Evolutionary conservation across 2,329 filamentous ascomycete species (phyloP).

Genomic region (Arthroderma sp.): DNA sequence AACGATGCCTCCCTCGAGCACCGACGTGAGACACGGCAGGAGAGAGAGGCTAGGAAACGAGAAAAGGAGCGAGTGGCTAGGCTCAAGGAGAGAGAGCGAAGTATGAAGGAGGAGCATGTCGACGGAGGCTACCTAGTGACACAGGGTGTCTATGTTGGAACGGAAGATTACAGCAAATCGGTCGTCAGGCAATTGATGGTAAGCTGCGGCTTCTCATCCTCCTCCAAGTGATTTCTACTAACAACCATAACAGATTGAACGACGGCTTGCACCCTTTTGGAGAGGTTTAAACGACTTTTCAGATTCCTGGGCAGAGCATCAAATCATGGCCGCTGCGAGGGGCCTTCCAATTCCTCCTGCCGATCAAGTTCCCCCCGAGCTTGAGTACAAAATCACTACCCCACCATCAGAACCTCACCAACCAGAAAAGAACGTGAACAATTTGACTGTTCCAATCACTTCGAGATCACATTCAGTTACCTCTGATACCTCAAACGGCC

Average conservation of each 20-base stretch:
- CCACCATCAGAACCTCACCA: slow-evolving; percentile 34
- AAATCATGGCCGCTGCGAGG: slow-evolving; percentile 81
- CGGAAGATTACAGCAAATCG: slow-evolving; percentile 84
- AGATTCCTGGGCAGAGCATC: slow-evolving; percentile 81
- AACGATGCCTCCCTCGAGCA: slow-evolving; percentile 36
- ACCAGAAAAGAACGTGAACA: slow-evolving; percentile 52
- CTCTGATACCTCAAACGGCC: slow-evolving; percentile 57
- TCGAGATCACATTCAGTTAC: slow-evolving; percentile 64
- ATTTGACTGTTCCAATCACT: slow-evolving; percentile 65
- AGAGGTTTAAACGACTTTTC: slow-evolving; percentile 81
- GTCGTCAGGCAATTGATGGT: slow-evolving; percentile 86
- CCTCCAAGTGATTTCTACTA: neutral
- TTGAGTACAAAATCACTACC: slow-evolving; percentile 40
- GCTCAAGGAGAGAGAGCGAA: slow-evolving; percentile 75
- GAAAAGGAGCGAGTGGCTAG: slow-evolving; percentile 68
- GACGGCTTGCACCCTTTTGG: slow-evolving; percentile 89
- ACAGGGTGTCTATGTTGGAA: slow-evolving; percentile 79
- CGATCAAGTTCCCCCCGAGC: slow-evolving; percentile 66
- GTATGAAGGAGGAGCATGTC: slow-evolving; percentile 79
- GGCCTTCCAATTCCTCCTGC: slow-evolving; percentile 72
- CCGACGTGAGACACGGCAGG: slow-evolving; percentile 77
- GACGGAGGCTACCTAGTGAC: slow-evolving; percentile 93
- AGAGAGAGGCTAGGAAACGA: slow-evolving; percentile 71
- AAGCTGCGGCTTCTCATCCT: neutral
- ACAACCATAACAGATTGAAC: slow-evolving; percentile 61